phyloP scores from a whole-genome alignment of 208 protist species.

The Entamoeba nuttalli region DNA sequence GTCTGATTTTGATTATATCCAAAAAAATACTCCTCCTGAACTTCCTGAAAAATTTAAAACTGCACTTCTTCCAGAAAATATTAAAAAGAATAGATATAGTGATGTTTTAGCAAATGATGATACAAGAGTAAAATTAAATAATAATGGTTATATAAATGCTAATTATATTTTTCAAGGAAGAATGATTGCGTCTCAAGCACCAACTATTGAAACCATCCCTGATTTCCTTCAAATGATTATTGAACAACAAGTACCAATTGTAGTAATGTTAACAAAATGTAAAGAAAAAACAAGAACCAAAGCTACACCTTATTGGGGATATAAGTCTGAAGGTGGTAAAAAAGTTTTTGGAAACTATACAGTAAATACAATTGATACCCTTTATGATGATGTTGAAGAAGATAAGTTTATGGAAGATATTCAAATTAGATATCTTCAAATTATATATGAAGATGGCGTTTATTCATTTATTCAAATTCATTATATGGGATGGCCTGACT shows the following conservation, averaged over 20 bases:
- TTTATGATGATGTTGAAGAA: neutral
- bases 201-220: neutral
- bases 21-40: neutral
- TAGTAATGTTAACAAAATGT: neutral
- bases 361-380: neutral
- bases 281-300: neutral
- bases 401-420: neutral
- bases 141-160: neutral
- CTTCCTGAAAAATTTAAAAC: neutral
- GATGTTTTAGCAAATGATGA: neutral
- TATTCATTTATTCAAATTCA: neutral
- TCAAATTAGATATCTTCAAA: neutral
- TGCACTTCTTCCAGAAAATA: neutral
- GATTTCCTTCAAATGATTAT: neutral
- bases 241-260: neutral
- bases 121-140: neutral
- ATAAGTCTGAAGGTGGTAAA: neutral
- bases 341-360: neutral
- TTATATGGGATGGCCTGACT: neutral
- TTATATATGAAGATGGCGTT: neutral
- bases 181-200: neutral
- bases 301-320: neutral
- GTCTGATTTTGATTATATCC: neutral
- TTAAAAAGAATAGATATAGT: neutral
- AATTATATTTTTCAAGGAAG: neutral